These are phyloP conservation scores for Cladophialophora bantiana DNA, from an alignment of 2,329 filamentous ascomycete species.

Conservation along the genomic window DNA sequence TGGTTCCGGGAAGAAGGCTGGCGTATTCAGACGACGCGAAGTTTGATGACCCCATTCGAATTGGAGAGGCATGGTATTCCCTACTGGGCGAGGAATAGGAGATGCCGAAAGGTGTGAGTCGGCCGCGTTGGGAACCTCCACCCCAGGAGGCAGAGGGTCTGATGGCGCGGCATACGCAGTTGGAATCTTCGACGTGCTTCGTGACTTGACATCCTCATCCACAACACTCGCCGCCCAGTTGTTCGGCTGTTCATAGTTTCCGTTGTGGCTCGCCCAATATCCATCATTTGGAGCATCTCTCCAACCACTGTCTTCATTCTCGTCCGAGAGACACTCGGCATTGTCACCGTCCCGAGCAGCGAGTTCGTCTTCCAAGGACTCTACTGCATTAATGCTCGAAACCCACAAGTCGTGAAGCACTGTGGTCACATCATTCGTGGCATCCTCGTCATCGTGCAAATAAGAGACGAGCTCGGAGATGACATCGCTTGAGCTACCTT, in stretches of 20 bases:
- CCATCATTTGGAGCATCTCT: background rate
- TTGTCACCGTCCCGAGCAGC: background rate
- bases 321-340: background rate
- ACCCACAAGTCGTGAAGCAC: slow-evolving; percentile 7
- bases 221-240: background rate
- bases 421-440: slow-evolving; percentile 8
- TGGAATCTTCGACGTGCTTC: background rate
- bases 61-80: background rate
- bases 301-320: background rate
- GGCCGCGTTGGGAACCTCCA: too few species aligned
- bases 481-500: background rate
- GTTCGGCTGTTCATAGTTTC: background rate
- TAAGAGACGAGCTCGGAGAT: background rate
- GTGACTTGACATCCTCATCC: background rate
- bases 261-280: background rate
- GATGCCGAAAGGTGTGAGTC: too few species aligned
- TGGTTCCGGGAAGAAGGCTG: background rate
- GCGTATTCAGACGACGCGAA: background rate
- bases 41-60: background rate
- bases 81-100: background rate
- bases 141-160: background rate
- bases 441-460: background rate
- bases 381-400: background rate
- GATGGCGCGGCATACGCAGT: background rate
- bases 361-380: background rate